A percentile compares a stretch with the other conserved stretches of the same genome.
phyloP scores from a whole-genome alignment of 495 filamentous ascomycete genomes.

The Halenospora varia region DNA sequence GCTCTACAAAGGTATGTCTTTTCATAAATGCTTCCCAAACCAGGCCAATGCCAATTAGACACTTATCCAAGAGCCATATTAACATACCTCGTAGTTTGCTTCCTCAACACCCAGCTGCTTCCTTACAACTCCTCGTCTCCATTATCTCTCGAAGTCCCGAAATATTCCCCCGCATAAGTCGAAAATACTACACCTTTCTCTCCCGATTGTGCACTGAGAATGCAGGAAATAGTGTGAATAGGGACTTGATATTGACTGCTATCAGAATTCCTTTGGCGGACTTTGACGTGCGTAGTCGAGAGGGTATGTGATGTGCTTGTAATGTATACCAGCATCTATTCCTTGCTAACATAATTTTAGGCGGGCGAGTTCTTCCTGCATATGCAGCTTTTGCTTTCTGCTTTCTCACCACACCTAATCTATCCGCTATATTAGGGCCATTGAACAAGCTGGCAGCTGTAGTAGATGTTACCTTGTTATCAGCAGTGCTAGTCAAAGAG shows the following conservation, averaged over 20 bases:
- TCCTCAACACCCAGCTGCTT: constrained; percentile 6
- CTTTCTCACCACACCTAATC: constrained; percentile 24
- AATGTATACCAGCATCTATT: constrained; percentile 16
- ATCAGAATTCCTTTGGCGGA: constrained; percentile 8
- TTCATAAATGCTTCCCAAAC: constrained; percentile 19
- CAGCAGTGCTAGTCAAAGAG: constrained; percentile 16
- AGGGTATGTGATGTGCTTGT: constrained; percentile 24
- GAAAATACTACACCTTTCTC: constrained; percentile 21
- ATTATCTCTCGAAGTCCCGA: constrained; percentile 9
- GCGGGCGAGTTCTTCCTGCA: constrained; percentile 2
- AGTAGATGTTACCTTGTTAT: constrained; percentile 18
- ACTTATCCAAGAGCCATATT: background rate
- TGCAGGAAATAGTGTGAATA: constrained; percentile 11
- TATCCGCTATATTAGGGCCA: constrained; percentile 6
- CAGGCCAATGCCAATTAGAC: background rate
- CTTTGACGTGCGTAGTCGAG: background rate
- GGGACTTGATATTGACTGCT: constrained; percentile 14
- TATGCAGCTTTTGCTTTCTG: constrained; percentile 22
- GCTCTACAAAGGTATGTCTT: constrained; percentile 33
- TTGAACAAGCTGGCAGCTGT: constrained; percentile 16
- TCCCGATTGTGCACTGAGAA: constrained; percentile 6
- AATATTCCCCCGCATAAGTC: constrained; percentile 10
- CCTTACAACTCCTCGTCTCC: constrained; percentile 19
- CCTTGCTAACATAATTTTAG: constrained; percentile 10
- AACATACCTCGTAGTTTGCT: constrained; percentile 14